Evolutionary conservation across 805 yeast species (phyloP).

Genomic region (Yarrowia sp.): DNA sequence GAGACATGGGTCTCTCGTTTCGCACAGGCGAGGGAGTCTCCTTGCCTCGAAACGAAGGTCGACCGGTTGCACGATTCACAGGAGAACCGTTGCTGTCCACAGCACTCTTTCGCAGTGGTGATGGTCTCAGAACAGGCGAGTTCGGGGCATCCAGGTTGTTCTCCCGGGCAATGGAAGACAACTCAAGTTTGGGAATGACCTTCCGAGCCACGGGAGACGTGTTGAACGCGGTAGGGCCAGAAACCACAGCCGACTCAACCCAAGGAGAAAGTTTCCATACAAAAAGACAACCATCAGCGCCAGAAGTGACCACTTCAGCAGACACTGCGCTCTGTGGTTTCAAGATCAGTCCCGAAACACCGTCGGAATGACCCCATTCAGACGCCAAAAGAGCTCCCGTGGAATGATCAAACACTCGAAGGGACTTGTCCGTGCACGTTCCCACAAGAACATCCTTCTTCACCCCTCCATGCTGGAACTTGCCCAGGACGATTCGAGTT

Average conservation of each 20-base stretch:
- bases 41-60: background rate
- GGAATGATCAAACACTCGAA: slow-evolving; percentile 48
- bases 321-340: slow-evolving; percentile 14
- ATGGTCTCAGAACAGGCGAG: slow-evolving; percentile 14
- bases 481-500: slow-evolving; percentile 33
- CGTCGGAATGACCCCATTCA: slow-evolving; percentile 62
- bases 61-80: background rate
- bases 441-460: slow-evolving; percentile 35
- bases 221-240: background rate
- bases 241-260: background rate
- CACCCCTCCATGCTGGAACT: background rate
- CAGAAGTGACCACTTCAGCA: slow-evolving; percentile 31
- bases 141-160: slow-evolving; percentile 4
- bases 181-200: slow-evolving; percentile 1
- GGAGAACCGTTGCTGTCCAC: slow-evolving; percentile 9
- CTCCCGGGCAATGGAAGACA: slow-evolving; percentile 10
- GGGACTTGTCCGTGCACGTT: slow-evolving; percentile 53
- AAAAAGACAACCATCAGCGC: slow-evolving; percentile 35
- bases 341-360: slow-evolving; percentile 45
- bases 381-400: slow-evolving; percentile 50
- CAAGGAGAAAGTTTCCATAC: slow-evolving; percentile 30
- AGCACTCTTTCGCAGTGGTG: background rate
- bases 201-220: slow-evolving; percentile 1
- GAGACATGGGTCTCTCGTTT: slow-evolving; percentile 1
- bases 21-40: slow-evolving; percentile 5